A percentile compares a stretch with the other conserved stretches of the same genome.
These are phyloP conservation scores for Tetrahymena borealis DNA, from an alignment of 73 alveolate genomes.

Conservation along the genomic window DNA sequence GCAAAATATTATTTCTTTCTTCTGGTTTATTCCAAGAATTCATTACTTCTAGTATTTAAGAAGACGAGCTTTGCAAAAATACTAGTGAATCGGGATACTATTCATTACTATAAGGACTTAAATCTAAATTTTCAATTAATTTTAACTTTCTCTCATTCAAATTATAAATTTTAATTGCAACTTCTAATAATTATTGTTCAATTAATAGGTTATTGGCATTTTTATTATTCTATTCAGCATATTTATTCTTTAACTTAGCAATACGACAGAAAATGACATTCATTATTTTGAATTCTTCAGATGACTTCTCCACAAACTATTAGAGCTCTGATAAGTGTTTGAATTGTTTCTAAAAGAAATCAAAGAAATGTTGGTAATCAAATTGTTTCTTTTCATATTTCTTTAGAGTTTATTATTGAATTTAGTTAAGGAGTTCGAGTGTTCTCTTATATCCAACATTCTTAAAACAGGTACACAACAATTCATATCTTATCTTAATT, in stretches of 20 bases:
- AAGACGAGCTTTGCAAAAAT: conserved; percentile 6
- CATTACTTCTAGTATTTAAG: background rate
- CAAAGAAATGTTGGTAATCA: background rate
- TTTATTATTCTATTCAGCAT: background rate
- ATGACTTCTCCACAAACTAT: background rate
- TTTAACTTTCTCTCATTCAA: background rate
- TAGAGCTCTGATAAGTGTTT: background rate
- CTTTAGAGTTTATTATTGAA: background rate
- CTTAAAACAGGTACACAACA: background rate
- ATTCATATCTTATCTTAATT: conserved; percentile 16
- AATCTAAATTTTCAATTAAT: background rate
- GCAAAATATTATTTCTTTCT: background rate
- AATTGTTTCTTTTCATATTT: conserved; percentile 19
- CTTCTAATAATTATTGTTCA: background rate
- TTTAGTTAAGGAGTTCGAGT: background rate
- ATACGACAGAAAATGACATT: background rate
- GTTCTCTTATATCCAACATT: background rate
- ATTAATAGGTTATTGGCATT: background rate
- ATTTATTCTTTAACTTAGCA: background rate
- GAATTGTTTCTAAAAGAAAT: background rate
- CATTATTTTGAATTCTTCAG: background rate
- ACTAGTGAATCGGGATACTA: background rate
- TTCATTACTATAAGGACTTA: background rate
- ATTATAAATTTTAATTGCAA: background rate
- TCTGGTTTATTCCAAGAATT: background rate